Conservation (phyloP, 306 rosid species). For the Fragaria ananassa region DNA sequence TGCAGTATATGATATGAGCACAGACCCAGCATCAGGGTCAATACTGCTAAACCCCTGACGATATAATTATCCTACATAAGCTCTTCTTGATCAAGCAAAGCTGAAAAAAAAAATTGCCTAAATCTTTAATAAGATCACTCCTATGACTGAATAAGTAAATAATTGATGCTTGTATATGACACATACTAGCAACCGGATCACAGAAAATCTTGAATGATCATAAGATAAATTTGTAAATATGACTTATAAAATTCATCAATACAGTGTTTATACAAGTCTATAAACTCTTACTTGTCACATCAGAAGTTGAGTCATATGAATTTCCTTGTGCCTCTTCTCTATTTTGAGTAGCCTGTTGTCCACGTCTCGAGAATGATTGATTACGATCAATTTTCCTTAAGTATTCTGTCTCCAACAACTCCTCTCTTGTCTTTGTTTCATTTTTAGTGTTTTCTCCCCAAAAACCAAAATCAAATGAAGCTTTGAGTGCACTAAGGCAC, state of each 20-base stretch:
- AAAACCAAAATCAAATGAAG: constrained; percentile 59
- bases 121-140: not conserved
- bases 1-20: not conserved
- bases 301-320: constrained; percentile 31
- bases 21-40: not conserved
- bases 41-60: not conserved
- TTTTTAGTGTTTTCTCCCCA: constrained; percentile 49
- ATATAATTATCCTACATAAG: not conserved
- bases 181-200: not conserved
- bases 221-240: not conserved
- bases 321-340: constrained; percentile 17
- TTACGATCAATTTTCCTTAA: constrained; percentile 36
- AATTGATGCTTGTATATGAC: not conserved
- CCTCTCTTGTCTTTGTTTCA: constrained; percentile 64
- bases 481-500: constrained; percentile 68
- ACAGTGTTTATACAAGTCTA: constrained; percentile 7
- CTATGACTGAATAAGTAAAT: not conserved
- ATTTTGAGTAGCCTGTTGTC: constrained; percentile 23
- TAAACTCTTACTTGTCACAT: constrained; percentile 18
- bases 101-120: not conserved
- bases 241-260: not conserved
- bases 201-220: not conserved
- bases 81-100: constrained; percentile 3
- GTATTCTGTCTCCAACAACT: constrained; percentile 46
- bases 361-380: constrained; percentile 12